These are phyloP conservation scores for Gossypium trilobum DNA, from an alignment of 441 rosid genomes.

Conservation along the genomic window DNA sequence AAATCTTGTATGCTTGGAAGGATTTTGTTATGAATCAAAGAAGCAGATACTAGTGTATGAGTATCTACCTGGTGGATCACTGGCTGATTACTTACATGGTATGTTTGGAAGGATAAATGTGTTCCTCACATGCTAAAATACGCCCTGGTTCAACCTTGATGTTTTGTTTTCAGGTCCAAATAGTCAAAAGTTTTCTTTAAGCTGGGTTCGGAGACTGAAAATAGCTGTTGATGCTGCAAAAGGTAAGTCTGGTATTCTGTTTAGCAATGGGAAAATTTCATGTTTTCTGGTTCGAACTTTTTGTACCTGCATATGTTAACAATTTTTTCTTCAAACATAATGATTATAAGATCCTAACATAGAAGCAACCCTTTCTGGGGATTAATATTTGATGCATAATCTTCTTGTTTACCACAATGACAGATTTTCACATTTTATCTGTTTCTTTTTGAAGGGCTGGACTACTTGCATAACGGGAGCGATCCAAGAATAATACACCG, in stretches of 20 bases:
- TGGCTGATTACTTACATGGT: constrained; percentile 83
- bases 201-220: constrained; percentile 86
- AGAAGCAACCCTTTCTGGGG: neutral
- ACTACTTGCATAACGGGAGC: constrained; percentile 85
- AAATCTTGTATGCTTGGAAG: constrained; percentile 79
- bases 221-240: constrained; percentile 86
- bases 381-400: neutral
- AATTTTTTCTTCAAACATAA: neutral
- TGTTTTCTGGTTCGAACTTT: neutral
- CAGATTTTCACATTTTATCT: neutral
- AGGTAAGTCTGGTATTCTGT: constrained; percentile 35
- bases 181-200: constrained; percentile 46
- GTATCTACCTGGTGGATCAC: constrained; percentile 76
- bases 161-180: constrained; percentile 37
- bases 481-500: constrained; percentile 83
- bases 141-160: neutral
- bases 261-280: neutral
- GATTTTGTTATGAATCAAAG: constrained; percentile 74
- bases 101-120: constrained; percentile 10
- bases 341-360: neutral
- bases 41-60: constrained; percentile 83
- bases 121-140: neutral
- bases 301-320: neutral
- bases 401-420: neutral
- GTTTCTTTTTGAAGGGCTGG: constrained; percentile 48